phyloP scores from a whole-genome alignment of 179 eudicot genomes.

The Nepenthes alata region DNA sequence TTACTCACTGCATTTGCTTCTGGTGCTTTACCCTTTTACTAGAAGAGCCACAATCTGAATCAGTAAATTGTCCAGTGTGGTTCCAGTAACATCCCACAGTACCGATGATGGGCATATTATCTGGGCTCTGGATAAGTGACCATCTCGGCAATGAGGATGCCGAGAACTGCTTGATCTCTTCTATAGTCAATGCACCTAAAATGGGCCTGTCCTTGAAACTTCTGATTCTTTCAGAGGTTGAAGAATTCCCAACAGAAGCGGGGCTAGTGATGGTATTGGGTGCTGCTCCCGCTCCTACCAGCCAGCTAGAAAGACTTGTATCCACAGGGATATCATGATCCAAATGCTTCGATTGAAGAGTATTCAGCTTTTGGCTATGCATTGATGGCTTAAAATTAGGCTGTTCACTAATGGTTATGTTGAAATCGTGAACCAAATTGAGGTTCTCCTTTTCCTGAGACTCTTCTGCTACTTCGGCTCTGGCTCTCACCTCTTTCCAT shows the following conservation, averaged over 20 bases:
- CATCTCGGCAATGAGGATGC: conserved; percentile 20
- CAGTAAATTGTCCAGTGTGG: conserved; percentile 21
- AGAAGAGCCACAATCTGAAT: conserved; percentile 17
- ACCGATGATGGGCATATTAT: conserved; percentile 36
- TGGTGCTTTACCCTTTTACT: not conserved
- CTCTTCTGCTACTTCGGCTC: conserved; percentile 18
- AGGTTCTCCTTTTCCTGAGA: conserved; percentile 20
- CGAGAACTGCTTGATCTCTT: conserved; percentile 26
- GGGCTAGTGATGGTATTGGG: conserved; percentile 1
- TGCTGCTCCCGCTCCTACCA: not conserved
- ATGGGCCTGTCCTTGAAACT: not conserved
- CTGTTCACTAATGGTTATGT: not conserved
- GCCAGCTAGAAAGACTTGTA: conserved; percentile 3
- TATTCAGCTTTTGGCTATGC: not conserved
- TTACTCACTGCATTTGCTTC: not conserved
- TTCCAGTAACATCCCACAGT: conserved; percentile 41
- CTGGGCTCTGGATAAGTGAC: conserved; percentile 28
- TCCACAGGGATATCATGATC: not conserved
- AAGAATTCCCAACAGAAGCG: conserved; percentile 4
- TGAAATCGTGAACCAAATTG: conserved; percentile 1
- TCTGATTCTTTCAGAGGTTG: not conserved
- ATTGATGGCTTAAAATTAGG: conserved; percentile 1
- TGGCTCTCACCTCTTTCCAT: conserved; percentile 34
- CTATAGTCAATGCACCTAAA: conserved; percentile 16
- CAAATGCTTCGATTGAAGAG: not conserved